Evolutionary conservation across 129 eudicot genomes (phyloP).

Genomic region (Centrapalus pauciflorus): DNA sequence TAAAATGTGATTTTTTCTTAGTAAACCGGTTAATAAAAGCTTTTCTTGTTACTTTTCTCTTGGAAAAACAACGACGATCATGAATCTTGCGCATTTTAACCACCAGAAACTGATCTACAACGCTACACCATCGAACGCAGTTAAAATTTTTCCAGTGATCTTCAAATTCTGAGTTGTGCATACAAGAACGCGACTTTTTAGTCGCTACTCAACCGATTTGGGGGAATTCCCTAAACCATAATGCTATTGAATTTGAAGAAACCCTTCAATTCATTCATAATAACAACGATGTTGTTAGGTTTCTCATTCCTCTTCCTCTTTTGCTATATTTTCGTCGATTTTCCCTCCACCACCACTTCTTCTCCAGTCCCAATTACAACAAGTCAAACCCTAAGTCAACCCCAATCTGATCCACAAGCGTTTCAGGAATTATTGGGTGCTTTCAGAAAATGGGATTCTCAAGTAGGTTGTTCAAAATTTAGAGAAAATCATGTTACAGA

Average conservation of each 20-base stretch:
- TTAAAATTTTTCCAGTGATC: neutral
- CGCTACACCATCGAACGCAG: neutral
- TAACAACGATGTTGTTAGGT: conserved; percentile 52
- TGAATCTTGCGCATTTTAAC: neutral
- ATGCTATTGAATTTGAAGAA: conserved; percentile 50
- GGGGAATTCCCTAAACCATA: conserved; percentile 11
- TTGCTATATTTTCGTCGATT: conserved; percentile 52
- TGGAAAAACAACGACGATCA: neutral
- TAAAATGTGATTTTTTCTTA: too few relatives aligned
- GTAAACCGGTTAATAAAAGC: too few relatives aligned
- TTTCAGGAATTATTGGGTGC: conserved; percentile 61
- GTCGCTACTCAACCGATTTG: conserved; percentile 3
- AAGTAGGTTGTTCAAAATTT: conserved; percentile 73
- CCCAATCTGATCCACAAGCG: conserved; percentile 47
- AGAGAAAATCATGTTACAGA: conserved; percentile 35
- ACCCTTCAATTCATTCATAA: conserved; percentile 51
- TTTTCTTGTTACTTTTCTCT: neutral
- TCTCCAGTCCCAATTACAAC: conserved; percentile 25
- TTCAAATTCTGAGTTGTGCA: neutral
- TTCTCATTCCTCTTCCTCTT: conserved; percentile 48
- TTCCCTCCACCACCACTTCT: conserved; percentile 43
- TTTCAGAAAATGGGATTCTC: conserved; percentile 69
- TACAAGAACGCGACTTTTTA: neutral
- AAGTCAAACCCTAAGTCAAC: conserved; percentile 28
- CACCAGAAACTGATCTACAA: neutral